Base-by-base conservation (phyloP, 2,329 filamentous ascomycete species). In the Alternaria triticimaculans region DNA sequence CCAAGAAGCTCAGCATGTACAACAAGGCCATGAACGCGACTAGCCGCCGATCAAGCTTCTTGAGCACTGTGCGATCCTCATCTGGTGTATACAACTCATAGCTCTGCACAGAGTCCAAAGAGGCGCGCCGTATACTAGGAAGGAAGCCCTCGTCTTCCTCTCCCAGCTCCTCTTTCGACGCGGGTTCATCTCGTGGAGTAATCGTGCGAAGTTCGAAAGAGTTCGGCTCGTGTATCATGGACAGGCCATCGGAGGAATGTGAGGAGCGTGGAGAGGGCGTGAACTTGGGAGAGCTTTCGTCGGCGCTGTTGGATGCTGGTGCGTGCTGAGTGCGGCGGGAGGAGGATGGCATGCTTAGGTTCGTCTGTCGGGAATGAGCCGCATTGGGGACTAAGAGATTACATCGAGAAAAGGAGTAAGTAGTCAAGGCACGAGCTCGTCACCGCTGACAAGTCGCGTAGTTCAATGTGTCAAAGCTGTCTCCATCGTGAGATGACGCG, bases 1-100 rank as follows among this genome's bases (percentile, higher is more conserved):
- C 94, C 68, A 97, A 81, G 76, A 97, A 97, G 66, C 90, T 91
- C 65, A 97, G 83, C 84, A 96, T 87, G 77, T 96, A 97, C 12
- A 97, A 84, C 62, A 95, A 78, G 11, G 92, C 91, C 67, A 97
- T 86, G 76, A 97, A 96, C 1, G 92, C 78, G 6, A 97, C 92
- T 57, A 97, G 85, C 67, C 86, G 88, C 60, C 88, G 85, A 78
- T 97, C 94, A 70, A 97, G 88, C 81, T 92, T 94, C 74, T 84
- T 85, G 60, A 94, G 84, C 9, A 96, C 89, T 5, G 84, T 83
- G 21, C 78, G 82, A 76, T 96, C 94, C 78, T 97, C 94, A 58
- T 94, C 90, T 2, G 83, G 82, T 0, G 86, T 88, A 71, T 87
- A 88, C 7, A 87, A 72, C 72, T 86, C 82, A 71, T 82, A 86